phyloP scores from a whole-genome alignment of 768 basidiomycete genomes.

The Leucocoprinus birnbaumii region DNA sequence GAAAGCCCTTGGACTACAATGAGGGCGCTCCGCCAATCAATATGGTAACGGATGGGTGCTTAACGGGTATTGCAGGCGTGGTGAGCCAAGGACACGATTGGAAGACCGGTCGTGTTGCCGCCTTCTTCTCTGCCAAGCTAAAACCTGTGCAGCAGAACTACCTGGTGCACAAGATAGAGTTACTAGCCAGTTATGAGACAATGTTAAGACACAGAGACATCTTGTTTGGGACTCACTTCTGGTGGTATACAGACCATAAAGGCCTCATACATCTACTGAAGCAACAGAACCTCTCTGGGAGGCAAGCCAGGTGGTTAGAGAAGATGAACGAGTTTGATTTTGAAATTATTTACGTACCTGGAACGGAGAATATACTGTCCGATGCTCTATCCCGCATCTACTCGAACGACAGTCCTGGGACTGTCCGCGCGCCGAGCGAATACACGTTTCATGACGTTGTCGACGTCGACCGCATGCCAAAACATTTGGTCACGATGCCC shows the following conservation, averaged over 20 bases:
- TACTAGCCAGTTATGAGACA: constrained; percentile 31
- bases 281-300: constrained; percentile 31
- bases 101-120: constrained; percentile 20
- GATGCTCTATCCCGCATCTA: constrained; percentile 37
- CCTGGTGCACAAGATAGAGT: constrained; percentile 33
- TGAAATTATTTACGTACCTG: constrained; percentile 27
- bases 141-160: constrained; percentile 34
- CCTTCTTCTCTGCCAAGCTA: constrained; percentile 33
- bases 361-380: constrained; percentile 33
- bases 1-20: constrained; percentile 16
- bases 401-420: constrained; percentile 19
- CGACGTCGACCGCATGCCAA: constrained; percentile 10
- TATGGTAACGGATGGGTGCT: constrained; percentile 24
- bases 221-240: constrained; percentile 27
- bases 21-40: constrained; percentile 18
- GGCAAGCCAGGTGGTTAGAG: constrained; percentile 37
- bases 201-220: constrained; percentile 26
- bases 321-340: constrained; percentile 36
- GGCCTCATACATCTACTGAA: constrained; percentile 26
- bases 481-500: not conserved
- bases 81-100: constrained; percentile 20
- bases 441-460: constrained; percentile 18
- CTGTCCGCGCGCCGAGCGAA: constrained; percentile 18
- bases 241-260: constrained; percentile 31
- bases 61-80: constrained; percentile 21